These are phyloP conservation scores for Trichophyton equinum DNA, from an alignment of 2,329 filamentous ascomycete species.

Conservation along the genomic window DNA sequence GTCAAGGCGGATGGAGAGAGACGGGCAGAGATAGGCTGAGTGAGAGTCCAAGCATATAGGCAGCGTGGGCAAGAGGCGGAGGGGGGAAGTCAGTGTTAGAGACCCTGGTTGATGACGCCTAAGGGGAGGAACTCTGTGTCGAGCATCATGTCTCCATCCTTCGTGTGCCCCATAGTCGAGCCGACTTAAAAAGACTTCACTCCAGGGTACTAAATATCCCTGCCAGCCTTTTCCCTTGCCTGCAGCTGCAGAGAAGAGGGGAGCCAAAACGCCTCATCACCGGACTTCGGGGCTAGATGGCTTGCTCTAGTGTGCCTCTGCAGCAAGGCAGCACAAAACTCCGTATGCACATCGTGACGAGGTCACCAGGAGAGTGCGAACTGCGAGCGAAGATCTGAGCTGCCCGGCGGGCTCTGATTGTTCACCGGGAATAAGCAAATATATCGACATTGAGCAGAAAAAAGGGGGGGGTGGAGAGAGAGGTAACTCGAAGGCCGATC, in stretches of 20 bases:
- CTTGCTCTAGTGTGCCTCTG: neutral
- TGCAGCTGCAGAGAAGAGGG: neutral
- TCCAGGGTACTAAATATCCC: neutral
- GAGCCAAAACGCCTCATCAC: neutral
- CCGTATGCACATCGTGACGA: neutral
- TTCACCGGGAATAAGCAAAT: conserved; percentile 2
- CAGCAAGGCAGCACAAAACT: neutral
- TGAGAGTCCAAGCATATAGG: neutral
- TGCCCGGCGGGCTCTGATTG: neutral
- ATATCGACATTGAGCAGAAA: neutral
- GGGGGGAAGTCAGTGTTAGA: neutral
- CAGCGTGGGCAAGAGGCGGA: neutral
- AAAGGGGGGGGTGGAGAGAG: neutral
- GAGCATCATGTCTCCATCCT: neutral
- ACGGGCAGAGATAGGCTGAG: no score
- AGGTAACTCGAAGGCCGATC: neutral
- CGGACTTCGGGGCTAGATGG: neutral
- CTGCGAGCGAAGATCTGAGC: neutral
- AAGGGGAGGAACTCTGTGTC: neutral
- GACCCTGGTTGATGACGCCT: neutral
- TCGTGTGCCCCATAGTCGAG: neutral
- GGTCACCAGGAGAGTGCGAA: neutral
- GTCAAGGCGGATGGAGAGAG: no score
- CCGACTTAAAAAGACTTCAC: neutral
- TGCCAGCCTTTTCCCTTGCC: conserved; percentile 1